Conservation (phyloP, 176 grass and related monocot genomes). For the Olyra latifolia region DNA sequence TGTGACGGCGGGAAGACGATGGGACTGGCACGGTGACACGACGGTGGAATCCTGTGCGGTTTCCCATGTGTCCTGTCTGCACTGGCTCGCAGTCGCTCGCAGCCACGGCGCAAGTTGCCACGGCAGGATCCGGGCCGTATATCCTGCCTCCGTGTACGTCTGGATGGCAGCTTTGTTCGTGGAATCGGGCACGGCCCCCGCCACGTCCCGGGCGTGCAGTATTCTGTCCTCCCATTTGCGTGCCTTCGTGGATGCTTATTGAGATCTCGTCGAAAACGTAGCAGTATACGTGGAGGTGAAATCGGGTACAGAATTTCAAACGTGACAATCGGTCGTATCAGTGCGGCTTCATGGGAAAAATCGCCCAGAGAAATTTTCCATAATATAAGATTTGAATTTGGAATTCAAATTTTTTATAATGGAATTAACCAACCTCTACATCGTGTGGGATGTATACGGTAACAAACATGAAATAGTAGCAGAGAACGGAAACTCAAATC, state of each 20-base stretch:
- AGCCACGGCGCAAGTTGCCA: neutral
- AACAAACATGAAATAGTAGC: too few species aligned
- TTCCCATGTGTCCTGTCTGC: conserved; percentile 6
- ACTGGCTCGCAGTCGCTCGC: neutral
- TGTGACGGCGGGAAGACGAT: neutral
- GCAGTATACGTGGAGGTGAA: neutral
- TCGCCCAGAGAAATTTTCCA: too few species aligned
- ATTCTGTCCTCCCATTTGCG: neutral
- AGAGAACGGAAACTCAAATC: too few species aligned
- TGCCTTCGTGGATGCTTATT: neutral
- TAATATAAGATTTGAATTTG: too few species aligned
- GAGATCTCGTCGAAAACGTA: neutral
- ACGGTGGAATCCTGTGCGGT: neutral
- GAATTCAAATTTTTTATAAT: too few species aligned
- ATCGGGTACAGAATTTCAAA: too few species aligned
- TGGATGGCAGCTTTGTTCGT: neutral
- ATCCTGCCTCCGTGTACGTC: neutral
- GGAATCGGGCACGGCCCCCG: neutral
- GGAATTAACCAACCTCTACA: too few species aligned
- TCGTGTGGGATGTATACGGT: too few species aligned
- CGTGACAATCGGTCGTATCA: too few species aligned
- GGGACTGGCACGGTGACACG: neutral
- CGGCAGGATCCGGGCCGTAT: neutral
- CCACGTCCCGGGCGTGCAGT: neutral
- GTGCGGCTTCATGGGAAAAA: too few species aligned